phyloP scores from a whole-genome alignment of 2,329 filamentous ascomycete species.

The Beauveria medogensis region DNA sequence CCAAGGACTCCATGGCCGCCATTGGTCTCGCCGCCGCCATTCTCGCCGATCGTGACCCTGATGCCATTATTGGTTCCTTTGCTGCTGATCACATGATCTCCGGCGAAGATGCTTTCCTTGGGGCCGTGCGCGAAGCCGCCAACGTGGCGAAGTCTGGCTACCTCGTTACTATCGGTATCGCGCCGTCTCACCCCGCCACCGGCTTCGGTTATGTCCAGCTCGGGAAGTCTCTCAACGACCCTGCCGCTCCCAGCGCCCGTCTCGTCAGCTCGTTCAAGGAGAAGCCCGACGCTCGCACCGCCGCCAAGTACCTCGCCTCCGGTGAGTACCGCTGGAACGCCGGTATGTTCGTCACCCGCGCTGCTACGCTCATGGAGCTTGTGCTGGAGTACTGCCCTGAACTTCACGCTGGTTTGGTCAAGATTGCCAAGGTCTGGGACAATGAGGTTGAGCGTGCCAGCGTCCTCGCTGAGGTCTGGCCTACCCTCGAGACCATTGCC shows the following conservation, averaged over 20 bases:
- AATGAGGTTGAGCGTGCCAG: constrained; percentile 15
- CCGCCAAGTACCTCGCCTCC: constrained; percentile 19
- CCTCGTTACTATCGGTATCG: constrained; percentile 21
- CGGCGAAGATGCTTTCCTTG: constrained; percentile 20
- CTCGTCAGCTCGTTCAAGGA: constrained; percentile 20
- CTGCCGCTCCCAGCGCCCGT: constrained; percentile 16
- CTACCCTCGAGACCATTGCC: constrained; percentile 18
- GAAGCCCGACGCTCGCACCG: constrained; percentile 21
- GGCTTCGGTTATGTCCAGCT: constrained; percentile 21
- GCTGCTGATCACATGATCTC: constrained; percentile 22
- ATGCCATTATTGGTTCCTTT: constrained; percentile 20
- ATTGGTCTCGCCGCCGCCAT: constrained; percentile 20
- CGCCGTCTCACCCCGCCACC: constrained; percentile 20
- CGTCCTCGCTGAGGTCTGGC: constrained; percentile 19
- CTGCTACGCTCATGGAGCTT: constrained; percentile 19
- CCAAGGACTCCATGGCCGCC: constrained; percentile 21
- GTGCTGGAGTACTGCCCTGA: constrained; percentile 19
- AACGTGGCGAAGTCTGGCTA: constrained; percentile 20
- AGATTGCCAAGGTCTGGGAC: constrained; percentile 19
- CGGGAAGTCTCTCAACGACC: constrained; percentile 17
- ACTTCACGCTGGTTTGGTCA: constrained; percentile 16
- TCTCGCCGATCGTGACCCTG: constrained; percentile 17
- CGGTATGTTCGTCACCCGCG: constrained; percentile 21
- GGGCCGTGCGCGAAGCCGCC: constrained; percentile 19
- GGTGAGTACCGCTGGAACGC: constrained; percentile 22